Evolutionary conservation across 257 asterid genomes (phyloP).

Genomic region (Solanum chilense): DNA sequence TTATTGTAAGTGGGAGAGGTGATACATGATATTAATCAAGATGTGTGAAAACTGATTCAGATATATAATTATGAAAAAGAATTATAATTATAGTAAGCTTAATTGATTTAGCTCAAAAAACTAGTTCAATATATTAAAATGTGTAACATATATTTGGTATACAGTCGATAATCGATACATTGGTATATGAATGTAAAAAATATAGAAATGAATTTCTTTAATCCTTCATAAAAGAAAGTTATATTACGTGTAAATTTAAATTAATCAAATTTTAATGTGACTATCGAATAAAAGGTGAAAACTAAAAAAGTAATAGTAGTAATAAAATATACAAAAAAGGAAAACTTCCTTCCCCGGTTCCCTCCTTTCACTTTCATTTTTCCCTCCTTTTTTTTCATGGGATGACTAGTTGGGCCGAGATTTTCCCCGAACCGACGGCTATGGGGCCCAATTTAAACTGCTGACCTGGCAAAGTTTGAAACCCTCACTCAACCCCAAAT

Average conservation of each 20-base stretch:
- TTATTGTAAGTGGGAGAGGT: background rate
- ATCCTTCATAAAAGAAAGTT: no score
- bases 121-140: background rate
- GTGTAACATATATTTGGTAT: background rate
- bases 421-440: background rate
- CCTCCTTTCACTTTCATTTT: background rate
- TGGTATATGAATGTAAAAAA: background rate
- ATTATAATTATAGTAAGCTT: background rate
- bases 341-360: background rate
- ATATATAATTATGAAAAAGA: background rate
- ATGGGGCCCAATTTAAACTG: background rate
- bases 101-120: background rate
- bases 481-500: background rate
- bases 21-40: no score
- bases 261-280: background rate
- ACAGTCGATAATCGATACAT: background rate
- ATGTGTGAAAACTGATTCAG: accelerated
- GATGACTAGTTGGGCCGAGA: background rate
- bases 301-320: no score
- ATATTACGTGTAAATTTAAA: no score
- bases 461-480: background rate
- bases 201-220: no score
- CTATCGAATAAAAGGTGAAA: no score
- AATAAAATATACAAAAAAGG: no score
- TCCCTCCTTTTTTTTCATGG: background rate